Evolutionary conservation across 2,329 filamentous ascomycete species (phyloP).

Genomic region (Coleophoma crateriformis): DNA sequence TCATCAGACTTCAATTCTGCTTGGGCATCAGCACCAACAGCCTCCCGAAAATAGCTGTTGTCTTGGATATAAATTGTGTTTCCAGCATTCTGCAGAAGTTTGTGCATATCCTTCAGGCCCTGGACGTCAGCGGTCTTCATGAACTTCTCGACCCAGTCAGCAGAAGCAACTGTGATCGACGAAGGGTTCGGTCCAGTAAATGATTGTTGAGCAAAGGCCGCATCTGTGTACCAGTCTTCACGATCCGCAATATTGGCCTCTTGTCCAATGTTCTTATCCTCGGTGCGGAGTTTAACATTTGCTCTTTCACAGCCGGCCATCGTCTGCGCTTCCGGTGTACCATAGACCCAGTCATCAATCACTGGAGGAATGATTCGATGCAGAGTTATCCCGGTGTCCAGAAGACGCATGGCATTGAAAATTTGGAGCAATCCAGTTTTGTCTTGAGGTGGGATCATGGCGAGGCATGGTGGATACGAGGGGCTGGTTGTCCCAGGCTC

Average conservation of each 20-base stretch:
- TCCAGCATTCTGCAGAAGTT: constrained; percentile 5
- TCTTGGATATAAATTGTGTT: constrained; percentile 19
- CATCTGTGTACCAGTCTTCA: constrained; percentile 21
- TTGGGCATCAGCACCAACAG: constrained; percentile 2
- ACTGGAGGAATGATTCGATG: constrained; percentile 15
- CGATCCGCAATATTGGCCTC: constrained; percentile 20
- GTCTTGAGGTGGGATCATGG: constrained; percentile 18
- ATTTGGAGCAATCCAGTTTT: constrained; percentile 16
- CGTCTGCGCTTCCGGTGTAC: constrained; percentile 2
- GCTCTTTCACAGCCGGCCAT: constrained; percentile 5
- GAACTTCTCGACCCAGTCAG: constrained; percentile 16
- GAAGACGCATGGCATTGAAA: constrained; percentile 19
- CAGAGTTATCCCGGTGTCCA: constrained; percentile 16
- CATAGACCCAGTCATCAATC: constrained; percentile 9
- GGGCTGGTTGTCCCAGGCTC: constrained; percentile 1
- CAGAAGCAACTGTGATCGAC: constrained; percentile 12
- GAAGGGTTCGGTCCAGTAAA: constrained; percentile 31
- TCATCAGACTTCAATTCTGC: constrained; percentile 7
- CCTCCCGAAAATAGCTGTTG: constrained; percentile 21
- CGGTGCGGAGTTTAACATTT: constrained; percentile 8
- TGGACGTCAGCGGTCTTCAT: constrained; percentile 8
- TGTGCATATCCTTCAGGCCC: constrained; percentile 6
- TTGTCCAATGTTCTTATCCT: constrained; percentile 22
- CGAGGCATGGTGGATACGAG: constrained; percentile 23
- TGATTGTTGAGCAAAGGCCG: constrained; percentile 35